A percentile compares a stretch with the other conserved stretches of the same genome.
These are phyloP conservation scores for Fusarium sp. DNA, from an alignment of 2,329 filamentous ascomycete species.

Conservation along the genomic window DNA sequence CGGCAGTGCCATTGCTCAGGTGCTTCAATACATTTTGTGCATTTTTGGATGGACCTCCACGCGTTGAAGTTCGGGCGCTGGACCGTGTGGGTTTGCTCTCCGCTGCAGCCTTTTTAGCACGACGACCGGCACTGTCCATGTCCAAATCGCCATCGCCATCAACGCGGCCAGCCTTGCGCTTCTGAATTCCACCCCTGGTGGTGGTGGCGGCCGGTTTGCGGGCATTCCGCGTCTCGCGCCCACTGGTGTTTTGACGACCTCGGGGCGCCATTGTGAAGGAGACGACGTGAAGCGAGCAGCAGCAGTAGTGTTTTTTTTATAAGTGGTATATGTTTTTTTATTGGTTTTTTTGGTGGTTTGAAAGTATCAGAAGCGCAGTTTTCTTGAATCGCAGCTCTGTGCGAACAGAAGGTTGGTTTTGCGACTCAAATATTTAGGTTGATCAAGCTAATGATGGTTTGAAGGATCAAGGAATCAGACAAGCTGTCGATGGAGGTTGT, in stretches of 20 bases:
- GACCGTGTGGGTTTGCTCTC: slow-evolving; percentile 49
- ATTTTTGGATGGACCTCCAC: slow-evolving; percentile 53
- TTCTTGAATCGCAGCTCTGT: slow-evolving; percentile 4
- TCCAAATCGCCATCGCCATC: slow-evolving; percentile 72
- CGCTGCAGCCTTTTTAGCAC: slow-evolving; percentile 51
- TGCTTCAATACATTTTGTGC: slow-evolving; percentile 61
- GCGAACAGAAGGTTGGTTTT: slow-evolving; percentile 10
- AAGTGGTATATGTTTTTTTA: slow-evolving; percentile 4
- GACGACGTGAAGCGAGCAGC: slow-evolving; percentile 1
- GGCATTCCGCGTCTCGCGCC: slow-evolving; percentile 52
- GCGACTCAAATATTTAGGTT: slow-evolving; percentile 7
- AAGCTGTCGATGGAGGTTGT: neutral
- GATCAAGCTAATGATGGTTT: too few relatives aligned
- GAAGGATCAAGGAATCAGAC: slow-evolving; percentile 1
- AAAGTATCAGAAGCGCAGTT: slow-evolving; percentile 22
- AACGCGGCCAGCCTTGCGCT: slow-evolving; percentile 59
- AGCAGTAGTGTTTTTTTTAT: neutral
- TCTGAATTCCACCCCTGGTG: slow-evolving; percentile 64
- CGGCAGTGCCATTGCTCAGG: slow-evolving; percentile 54
- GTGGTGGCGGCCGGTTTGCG: slow-evolving; percentile 49
- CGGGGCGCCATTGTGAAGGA: slow-evolving; percentile 53
- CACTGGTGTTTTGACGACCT: slow-evolving; percentile 49
- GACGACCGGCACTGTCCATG: slow-evolving; percentile 62
- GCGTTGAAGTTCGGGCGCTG: slow-evolving; percentile 47
- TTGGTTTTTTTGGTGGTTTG: slow-evolving; percentile 8